Base-by-base conservation (phyloP, 176 grass and related monocot genomes). In the Musa schizocarpa region DNA sequence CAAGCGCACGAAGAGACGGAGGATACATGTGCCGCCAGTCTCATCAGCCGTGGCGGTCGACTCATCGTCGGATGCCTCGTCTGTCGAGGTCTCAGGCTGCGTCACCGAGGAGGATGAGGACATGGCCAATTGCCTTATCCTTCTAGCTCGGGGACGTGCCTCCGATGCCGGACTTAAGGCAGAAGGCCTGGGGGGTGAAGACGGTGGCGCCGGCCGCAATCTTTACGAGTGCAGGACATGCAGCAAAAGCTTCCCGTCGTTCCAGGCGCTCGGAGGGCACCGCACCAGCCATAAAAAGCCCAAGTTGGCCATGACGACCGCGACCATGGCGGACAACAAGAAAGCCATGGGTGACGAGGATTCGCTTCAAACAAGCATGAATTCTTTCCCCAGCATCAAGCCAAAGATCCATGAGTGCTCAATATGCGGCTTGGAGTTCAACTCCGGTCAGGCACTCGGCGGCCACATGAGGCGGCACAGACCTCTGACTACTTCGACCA, bases 391-490 rank as follows among this genome's bases (percentile, higher is more conserved):
- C 6, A 62, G 20, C 6, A 14, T 19, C 14, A 62, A 19, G 57
- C 17, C 68, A 2, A 49, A 21, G 68, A 21, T 52, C 23, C 68
- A 71, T 48, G 68, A 91, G 88, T 98, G 94, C 83, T 87, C 86
- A 8, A 87, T 93, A 11, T 97, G 94, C 56, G 88, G 94, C 13
- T 80, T 90, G 2, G 90, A 89, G 86, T 97, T 97, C 83, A 70
- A 67, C 77, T 97, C 94, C 22, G 94, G 94, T 13, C 94, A 97
- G 77, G 94, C 94, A 29, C 84, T 97, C 6, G 94, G 94, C 49
- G 94, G 94, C 0, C 94, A 97, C 80, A 97, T 97, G 94, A 85
- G 94, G 27, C 79, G 90, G 20, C 94, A 97, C 86, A 83, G 94
- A 14, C 13, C 68, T 10, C 68, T n/a, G 48, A 8, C 68, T 17